These are phyloP conservation scores for Fusarium sacchari DNA, from an alignment of 2,329 filamentous ascomycete species.

Conservation along the genomic window DNA sequence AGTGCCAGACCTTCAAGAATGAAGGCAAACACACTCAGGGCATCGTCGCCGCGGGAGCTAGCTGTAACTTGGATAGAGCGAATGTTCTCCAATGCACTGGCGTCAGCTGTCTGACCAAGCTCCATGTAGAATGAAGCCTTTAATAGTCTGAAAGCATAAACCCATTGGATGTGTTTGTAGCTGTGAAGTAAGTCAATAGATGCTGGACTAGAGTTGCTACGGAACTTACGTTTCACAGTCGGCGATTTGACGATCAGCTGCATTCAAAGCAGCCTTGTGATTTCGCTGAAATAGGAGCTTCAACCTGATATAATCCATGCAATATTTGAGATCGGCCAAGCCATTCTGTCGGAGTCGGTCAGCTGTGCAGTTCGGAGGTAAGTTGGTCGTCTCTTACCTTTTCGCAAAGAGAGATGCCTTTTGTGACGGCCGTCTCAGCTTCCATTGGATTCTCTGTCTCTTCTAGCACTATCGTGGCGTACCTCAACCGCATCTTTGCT, in stretches of 20 bases:
- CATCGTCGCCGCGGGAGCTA: slow-evolving; percentile 67
- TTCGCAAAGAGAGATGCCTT: slow-evolving; percentile 75
- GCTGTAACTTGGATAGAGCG: slow-evolving; percentile 70
- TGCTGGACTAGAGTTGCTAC: background rate
- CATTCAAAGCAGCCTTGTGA: slow-evolving; percentile 77
- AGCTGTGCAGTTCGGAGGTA: slow-evolving; percentile 32
- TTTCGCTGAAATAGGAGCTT: slow-evolving; percentile 77
- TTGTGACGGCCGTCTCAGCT: slow-evolving; percentile 76
- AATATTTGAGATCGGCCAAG: slow-evolving; percentile 74
- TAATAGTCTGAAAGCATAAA: slow-evolving; percentile 80
- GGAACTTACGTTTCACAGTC: slow-evolving; percentile 71
- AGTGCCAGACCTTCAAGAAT: slow-evolving; percentile 76
- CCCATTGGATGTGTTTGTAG: slow-evolving; percentile 76
- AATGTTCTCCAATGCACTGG: slow-evolving; percentile 74
- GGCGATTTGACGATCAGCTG: slow-evolving; percentile 73
- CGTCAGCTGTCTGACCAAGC: slow-evolving; percentile 68
- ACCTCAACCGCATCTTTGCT: slow-evolving; percentile 74
- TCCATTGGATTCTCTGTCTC: slow-evolving; percentile 82
- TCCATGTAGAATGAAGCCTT: slow-evolving; percentile 76
- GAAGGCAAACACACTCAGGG: slow-evolving; percentile 72
- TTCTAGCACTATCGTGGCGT: slow-evolving; percentile 75
- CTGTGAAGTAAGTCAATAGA: slow-evolving; percentile 46
- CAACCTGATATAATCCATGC: slow-evolving; percentile 78
- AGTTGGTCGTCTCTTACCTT: slow-evolving; percentile 57
- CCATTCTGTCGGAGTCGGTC: slow-evolving; percentile 49